Conservation (phyloP, 2,329 filamentous ascomycete species). For the Scedosporium aurantiacum region DNA sequence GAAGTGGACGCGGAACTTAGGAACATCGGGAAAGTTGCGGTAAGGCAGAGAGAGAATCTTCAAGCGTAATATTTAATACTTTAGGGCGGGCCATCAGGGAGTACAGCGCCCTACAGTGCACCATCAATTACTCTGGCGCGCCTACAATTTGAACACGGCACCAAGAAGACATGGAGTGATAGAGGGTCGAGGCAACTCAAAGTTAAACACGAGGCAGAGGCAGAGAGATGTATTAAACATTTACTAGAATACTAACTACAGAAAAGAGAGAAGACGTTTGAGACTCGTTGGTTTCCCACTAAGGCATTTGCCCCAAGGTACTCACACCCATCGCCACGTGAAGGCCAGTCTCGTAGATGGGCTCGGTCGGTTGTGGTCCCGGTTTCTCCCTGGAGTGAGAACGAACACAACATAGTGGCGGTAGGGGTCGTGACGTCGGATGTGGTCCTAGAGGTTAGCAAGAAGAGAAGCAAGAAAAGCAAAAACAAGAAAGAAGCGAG, state of each 20-base stretch:
- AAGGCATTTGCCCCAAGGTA: background rate
- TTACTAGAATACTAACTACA: too few species aligned
- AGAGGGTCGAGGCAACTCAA: too few species aligned
- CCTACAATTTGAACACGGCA: too few species aligned
- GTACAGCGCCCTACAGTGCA: too few species aligned
- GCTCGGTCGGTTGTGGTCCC: conserved; percentile 3
- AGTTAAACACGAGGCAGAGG: too few species aligned
- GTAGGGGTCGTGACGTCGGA: background rate
- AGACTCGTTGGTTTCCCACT: conserved; percentile 5
- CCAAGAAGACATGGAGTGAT: too few species aligned
- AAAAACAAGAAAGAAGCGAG: too few species aligned
- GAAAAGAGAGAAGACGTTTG: background rate
- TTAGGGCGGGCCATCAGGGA: too few species aligned
- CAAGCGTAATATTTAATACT: too few species aligned
- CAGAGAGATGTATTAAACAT: background rate
- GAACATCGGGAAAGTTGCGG: conserved; percentile 13
- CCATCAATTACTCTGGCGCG: too few species aligned
- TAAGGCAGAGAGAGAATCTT: background rate
- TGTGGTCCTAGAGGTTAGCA: too few species aligned
- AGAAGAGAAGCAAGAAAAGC: too few species aligned
- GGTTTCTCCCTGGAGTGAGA: background rate
- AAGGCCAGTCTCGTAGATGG: conserved; percentile 6
- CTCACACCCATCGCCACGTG: conserved; percentile 6
- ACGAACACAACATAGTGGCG: conserved; percentile 3
- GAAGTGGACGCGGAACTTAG: conserved; percentile 15